Evolutionary conservation across 2,329 filamentous ascomycete species (phyloP).

Genomic region (Pseudogymnoascus sp.): DNA sequence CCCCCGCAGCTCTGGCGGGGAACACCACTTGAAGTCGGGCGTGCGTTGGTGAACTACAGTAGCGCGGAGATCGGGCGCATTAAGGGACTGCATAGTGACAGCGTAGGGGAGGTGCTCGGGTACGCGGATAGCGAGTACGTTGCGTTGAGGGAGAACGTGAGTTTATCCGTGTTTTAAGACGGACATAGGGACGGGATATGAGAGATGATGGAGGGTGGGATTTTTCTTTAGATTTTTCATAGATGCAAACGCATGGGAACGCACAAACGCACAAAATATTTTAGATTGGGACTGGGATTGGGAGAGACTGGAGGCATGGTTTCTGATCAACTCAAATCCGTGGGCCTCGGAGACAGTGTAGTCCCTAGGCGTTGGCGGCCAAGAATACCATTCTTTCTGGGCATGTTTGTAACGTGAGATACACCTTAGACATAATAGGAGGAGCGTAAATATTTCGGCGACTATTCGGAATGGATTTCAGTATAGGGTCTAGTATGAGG

Average conservation of each 20-base stretch:
- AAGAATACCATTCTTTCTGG: not conserved
- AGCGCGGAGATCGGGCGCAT: conserved; percentile 75
- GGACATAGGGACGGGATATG: not conserved
- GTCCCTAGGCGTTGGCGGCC: not conserved
- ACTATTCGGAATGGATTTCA: not conserved
- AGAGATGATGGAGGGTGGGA: not conserved
- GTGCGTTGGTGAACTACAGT: conserved; percentile 90
- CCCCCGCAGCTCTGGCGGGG: conserved; percentile 40
- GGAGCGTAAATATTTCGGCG: not conserved
- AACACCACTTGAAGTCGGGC: conserved; percentile 64
- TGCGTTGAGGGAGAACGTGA: conserved; percentile 79
- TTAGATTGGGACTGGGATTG: conserved; percentile 3
- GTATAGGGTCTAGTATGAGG: conserved; percentile 3
- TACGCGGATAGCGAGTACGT: conserved; percentile 96
- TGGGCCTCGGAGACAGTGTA: conserved; percentile 1
- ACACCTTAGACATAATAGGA: not conserved
- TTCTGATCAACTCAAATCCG: not conserved
- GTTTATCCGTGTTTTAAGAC: conserved; percentile 48
- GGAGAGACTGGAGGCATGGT: not conserved
- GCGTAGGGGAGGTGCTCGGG: conserved; percentile 73
- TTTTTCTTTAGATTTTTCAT: not conserved
- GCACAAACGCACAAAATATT: not conserved
- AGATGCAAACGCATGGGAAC: not conserved
- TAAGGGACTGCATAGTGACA: conserved; percentile 71
- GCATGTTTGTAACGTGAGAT: not conserved